These are phyloP conservation scores for Vitis hybrid DNA, from an alignment of 177 flowering plant species.

Conservation along the genomic window DNA sequence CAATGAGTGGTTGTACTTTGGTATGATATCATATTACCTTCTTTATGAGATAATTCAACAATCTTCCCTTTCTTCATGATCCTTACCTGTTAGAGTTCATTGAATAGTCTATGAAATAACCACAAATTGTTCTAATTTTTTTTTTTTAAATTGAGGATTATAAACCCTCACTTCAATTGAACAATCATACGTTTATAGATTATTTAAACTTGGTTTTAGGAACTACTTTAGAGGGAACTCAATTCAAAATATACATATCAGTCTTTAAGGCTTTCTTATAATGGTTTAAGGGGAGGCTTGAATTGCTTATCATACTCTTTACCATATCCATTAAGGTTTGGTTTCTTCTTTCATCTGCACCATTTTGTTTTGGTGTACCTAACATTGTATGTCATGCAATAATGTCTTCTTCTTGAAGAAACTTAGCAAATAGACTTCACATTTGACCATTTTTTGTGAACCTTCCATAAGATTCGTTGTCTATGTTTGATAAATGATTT, in stretches of 20 bases:
- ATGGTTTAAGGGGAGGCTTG: neutral
- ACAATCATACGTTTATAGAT: neutral
- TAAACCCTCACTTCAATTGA: neutral
- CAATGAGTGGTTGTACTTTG: too few species aligned
- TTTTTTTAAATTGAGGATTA: neutral
- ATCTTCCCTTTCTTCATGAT: too few species aligned
- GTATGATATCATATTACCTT: too few species aligned
- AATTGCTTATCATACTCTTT: conserved; percentile 2
- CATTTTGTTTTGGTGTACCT: conserved; percentile 9
- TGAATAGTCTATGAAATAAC: neutral
- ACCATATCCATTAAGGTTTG: neutral
- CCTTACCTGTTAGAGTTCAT: neutral
- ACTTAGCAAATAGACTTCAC: conserved; percentile 1
- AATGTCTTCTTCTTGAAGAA: neutral
- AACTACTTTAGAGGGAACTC: neutral
- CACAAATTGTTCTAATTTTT: neutral
- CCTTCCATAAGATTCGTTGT: too few species aligned
- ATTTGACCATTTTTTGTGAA: neutral
- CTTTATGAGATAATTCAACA: too few species aligned
- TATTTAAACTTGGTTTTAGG: neutral
- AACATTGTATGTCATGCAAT: conserved; percentile 1
- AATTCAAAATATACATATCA: neutral
- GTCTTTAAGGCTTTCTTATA: neutral
- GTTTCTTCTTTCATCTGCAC: conserved; percentile 1
- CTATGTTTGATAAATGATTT: too few species aligned